Evolutionary conservation across 768 basidiomycete species (phyloP).

Genomic region (Lactarius vividus): DNA sequence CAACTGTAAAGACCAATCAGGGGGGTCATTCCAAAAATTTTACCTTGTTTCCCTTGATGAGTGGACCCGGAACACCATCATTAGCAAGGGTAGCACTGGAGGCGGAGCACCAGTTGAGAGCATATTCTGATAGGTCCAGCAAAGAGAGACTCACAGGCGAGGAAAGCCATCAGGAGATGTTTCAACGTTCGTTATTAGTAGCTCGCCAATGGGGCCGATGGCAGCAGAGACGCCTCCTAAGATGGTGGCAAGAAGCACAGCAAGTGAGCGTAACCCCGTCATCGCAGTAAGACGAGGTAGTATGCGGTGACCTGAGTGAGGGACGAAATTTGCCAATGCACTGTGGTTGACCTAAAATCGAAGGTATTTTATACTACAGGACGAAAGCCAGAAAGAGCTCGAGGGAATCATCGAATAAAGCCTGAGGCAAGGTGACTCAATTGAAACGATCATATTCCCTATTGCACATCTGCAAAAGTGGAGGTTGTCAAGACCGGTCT

Average conservation of each 20-base stretch:
- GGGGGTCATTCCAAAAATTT: too few relatives aligned
- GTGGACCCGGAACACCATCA: slow-evolving; percentile 34
- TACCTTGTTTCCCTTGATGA: too few relatives aligned
- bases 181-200: slow-evolving; percentile 27
- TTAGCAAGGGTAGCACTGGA: slow-evolving; percentile 41
- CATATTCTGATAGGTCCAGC: neutral
- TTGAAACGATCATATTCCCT: too few relatives aligned
- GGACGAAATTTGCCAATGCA: neutral
- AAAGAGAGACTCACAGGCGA: slow-evolving; percentile 9
- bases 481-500: too few relatives aligned
- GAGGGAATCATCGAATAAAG: too few relatives aligned
- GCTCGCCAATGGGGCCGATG: slow-evolving; percentile 30
- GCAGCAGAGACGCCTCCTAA: slow-evolving; percentile 12
- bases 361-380: too few relatives aligned
- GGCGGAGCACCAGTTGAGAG: neutral
- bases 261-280: neutral
- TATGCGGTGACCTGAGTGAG: too few relatives aligned
- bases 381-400: too few relatives aligned
- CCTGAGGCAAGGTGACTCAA: too few relatives aligned
- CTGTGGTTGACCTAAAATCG: neutral
- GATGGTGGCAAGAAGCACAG: slow-evolving; percentile 4
- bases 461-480: too few relatives aligned
- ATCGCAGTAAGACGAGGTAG: neutral
- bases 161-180: slow-evolving; percentile 29
- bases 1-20: slow-evolving; percentile 29